A percentile compares a stretch with the other conserved stretches of the same genome.
Evolutionary conservation across 352 stramenopile genomes (phyloP).

Genomic region (Globisporangium camurandrum): DNA sequence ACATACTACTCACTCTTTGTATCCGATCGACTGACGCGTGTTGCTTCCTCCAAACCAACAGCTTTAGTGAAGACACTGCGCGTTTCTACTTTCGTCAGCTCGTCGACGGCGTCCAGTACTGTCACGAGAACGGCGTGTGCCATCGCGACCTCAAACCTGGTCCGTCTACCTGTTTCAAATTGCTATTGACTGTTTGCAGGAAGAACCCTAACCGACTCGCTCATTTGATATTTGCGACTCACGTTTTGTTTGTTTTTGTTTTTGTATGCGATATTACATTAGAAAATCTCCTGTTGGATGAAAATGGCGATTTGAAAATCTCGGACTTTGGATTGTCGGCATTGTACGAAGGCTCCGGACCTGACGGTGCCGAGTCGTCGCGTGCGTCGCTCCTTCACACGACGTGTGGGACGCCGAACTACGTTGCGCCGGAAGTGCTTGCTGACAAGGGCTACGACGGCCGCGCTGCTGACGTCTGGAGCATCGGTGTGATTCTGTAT

Average conservation of each 20-base stretch:
- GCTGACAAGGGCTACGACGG: constrained; percentile 93
- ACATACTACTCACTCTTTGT: too few relatives aligned
- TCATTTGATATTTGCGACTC: constrained; percentile 11
- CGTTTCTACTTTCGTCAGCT: constrained; percentile 99
- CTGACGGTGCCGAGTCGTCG: constrained; percentile 77
- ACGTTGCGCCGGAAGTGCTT: constrained; percentile 92
- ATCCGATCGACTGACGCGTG: too few relatives aligned
- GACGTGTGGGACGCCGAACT: constrained; percentile 96
- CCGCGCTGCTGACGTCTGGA: constrained; percentile 94
- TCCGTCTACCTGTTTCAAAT: constrained; percentile 9
- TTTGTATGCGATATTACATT: too few relatives aligned
- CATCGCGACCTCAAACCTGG: constrained; percentile 96
- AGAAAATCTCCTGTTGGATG: constrained; percentile 95
- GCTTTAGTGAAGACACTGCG: constrained; percentile 94
- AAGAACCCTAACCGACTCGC: background rate
- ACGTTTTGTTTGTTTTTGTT: too few relatives aligned
- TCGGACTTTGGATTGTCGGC: constrained; percentile 98
- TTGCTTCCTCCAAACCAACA: too few relatives aligned
- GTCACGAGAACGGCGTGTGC: constrained; percentile 95
- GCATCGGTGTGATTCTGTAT: constrained; percentile 98
- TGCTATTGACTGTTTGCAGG: background rate
- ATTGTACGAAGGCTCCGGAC: constrained; percentile 79
- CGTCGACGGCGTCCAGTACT: constrained; percentile 95
- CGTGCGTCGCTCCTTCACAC: constrained; percentile 90
- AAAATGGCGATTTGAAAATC: constrained; percentile 97